A percentile compares a stretch with the other conserved stretches of the same genome.
phyloP scores from a whole-genome alignment of 2,329 filamentous ascomycete species.

The Xylaria hypoxylon region DNA sequence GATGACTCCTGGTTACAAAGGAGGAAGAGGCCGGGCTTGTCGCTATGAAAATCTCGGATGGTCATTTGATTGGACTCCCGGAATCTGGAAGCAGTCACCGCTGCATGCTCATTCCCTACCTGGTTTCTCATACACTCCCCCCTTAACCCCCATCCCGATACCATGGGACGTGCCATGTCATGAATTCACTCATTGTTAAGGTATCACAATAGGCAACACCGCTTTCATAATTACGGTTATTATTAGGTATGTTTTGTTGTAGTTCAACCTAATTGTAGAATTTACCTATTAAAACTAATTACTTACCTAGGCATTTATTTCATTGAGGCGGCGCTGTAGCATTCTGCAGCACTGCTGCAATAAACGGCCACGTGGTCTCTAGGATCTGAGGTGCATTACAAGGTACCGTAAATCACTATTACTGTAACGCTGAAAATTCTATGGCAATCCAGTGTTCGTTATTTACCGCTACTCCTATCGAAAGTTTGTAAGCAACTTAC shows the following conservation, averaged over 20 bases:
- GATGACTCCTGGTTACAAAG: neutral
- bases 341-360: neutral
- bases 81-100: neutral
- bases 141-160: no score
- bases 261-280: no score
- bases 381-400: neutral
- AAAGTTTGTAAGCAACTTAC: no score
- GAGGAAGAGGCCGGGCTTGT: neutral
- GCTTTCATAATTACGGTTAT: neutral
- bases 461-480: neutral
- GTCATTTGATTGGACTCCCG: neutral
- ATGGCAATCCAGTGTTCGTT: neutral
- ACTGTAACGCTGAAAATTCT: neutral
- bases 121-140: no score
- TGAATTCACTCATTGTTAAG: neutral
- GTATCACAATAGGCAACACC: neutral
- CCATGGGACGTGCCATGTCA: neutral
- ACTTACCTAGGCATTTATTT: no score
- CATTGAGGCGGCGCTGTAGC: neutral
- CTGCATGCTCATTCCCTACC: neutral
- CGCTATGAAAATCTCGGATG: neutral
- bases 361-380: conserved; percentile 2
- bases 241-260: neutral
- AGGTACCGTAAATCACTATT: neutral
- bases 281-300: no score